Base-by-base conservation (phyloP, 2,329 filamentous ascomycete genomes). In the Zymoseptoria tritici region DNA sequence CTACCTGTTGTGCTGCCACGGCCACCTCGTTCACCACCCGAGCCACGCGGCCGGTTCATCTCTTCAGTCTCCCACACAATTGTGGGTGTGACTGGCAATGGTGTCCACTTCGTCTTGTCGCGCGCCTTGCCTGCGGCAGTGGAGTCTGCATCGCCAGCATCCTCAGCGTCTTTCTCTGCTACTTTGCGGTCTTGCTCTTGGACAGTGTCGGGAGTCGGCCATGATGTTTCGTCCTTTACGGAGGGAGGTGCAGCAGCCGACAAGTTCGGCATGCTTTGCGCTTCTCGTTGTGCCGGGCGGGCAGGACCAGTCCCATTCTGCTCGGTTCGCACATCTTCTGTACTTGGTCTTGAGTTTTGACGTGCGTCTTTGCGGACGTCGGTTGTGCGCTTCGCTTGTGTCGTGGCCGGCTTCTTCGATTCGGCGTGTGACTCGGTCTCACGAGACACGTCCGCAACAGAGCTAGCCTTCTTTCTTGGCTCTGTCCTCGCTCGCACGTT, bases 121-220 rank as follows among this genome's bases (percentile, higher is more conserved):
- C 83, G 79, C 13, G 78, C 74, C 66, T 81, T 86, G 74, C 78
- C 83, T 68, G 61, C 77, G 67, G 66, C 73, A 68, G 71, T 62
- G 20, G 80, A 68, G 57, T 85, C 77, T 19, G 83, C 85, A 63
- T 85, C 81, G 53, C 74, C 77, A n/a, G 82, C 85, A 62, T 85
- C 81, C 51, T 75, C 77, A 64, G 89, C 87, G 54, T 86, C 84
- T 62, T 90, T 87, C 57, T 84, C 80, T 1, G 80, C 76, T 74
- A 54, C 46, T 70, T 87, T 86, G 76, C 89, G 90, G 62, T 89
- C 84, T 67, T 94, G 91, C 55, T 87, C 85, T 56, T 87, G 84
- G 1, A 86, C 88, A 55, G 81, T 86, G 67, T 96, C 90, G 0
- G 91, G 91, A 2, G 93, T 97, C 16, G 94, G 94, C 94, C 94